These are phyloP conservation scores for Aspergillus tanneri DNA, from an alignment of 2,329 filamentous ascomycete species.

Conservation along the genomic window DNA sequence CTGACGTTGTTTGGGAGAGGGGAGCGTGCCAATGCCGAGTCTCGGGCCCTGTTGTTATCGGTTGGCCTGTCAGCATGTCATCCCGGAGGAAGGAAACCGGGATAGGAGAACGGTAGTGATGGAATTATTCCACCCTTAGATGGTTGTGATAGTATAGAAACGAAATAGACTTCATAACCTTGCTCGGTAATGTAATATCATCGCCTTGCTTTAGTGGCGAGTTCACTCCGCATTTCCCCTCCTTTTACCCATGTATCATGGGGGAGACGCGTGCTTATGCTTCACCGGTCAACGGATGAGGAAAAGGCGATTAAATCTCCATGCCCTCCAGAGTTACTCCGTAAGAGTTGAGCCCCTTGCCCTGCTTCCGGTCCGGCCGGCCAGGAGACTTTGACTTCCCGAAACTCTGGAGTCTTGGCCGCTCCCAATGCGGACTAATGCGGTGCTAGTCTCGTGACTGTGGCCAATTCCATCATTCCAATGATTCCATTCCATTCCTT, in stretches of 20 bases:
- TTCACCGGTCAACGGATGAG: slow-evolving; percentile 18
- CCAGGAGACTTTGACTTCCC: slow-evolving; percentile 6
- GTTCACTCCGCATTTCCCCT: slow-evolving; percentile 19
- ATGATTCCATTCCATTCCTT: background rate
- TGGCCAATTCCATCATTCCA: slow-evolving; percentile 1
- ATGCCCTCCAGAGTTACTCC: slow-evolving; percentile 6
- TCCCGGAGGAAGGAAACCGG: background rate
- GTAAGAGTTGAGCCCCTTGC: slow-evolving; percentile 1
- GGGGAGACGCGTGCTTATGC: slow-evolving; percentile 1
- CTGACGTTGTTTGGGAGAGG: background rate
- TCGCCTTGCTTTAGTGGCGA: slow-evolving; percentile 5
- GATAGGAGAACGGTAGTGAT: background rate
- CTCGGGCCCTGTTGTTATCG: slow-evolving; percentile 2
- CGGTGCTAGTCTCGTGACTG: background rate
- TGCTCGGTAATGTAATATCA: background rate
- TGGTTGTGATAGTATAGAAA: background rate
- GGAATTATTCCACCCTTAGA: background rate
- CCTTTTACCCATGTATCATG: slow-evolving; percentile 2
- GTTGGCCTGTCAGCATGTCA: background rate
- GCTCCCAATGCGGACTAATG: background rate
- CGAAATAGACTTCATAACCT: background rate
- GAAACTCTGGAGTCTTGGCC: slow-evolving; percentile 12
- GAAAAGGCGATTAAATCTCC: slow-evolving; percentile 13
- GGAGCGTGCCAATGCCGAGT: slow-evolving; percentile 3
- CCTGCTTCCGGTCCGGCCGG: slow-evolving; percentile 5